Percentiles rank a stretch among this genome's conserved stretches.
Conservation (phyloP, 768 basidiomycete genomes). For the Stropharia rugosoannulata region DNA sequence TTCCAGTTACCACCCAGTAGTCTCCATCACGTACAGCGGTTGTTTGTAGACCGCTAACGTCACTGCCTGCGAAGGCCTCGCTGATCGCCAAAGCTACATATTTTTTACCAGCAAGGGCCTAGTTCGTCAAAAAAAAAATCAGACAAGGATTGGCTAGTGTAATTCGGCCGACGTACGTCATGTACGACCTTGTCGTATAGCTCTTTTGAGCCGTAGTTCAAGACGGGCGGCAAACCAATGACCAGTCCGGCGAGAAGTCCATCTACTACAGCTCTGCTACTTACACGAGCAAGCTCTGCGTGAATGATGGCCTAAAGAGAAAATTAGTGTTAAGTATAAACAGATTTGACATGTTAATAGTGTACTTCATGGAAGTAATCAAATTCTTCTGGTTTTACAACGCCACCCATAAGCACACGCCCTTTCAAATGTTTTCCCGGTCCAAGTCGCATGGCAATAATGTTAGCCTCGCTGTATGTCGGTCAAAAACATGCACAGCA, state of each 20-base stretch:
- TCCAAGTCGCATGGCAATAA: conserved; percentile 89
- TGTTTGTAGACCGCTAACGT: conserved; percentile 82
- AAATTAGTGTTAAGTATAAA: neutral
- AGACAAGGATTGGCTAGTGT: neutral
- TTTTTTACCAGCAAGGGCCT: conserved; percentile 70
- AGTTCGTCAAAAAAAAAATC: neutral
- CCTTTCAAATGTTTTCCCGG: conserved; percentile 89
- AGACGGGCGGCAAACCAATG: conserved; percentile 85
- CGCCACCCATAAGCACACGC: conserved; percentile 69
- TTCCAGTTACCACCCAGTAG: conserved; percentile 87
- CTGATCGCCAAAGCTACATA: conserved; percentile 89
- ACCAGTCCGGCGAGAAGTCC: conserved; percentile 80
- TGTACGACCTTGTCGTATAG: conserved; percentile 70
- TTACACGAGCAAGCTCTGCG: conserved; percentile 80
- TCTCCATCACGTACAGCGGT: conserved; percentile 85
- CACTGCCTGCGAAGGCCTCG: conserved; percentile 91
- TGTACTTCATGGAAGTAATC: conserved; percentile 91
- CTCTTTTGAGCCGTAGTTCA: conserved; percentile 84
- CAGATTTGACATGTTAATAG: neutral
- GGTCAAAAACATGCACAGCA: neutral
- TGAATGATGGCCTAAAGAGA: conserved; percentile 65
- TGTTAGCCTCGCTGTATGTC: conserved; percentile 60
- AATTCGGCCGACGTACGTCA: conserved; percentile 41
- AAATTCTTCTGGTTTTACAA: conserved; percentile 79
- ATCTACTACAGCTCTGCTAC: conserved; percentile 85